Evolutionary conservation across 2,329 filamentous ascomycete genomes (phyloP).

Genomic region (Fusarium musae): DNA sequence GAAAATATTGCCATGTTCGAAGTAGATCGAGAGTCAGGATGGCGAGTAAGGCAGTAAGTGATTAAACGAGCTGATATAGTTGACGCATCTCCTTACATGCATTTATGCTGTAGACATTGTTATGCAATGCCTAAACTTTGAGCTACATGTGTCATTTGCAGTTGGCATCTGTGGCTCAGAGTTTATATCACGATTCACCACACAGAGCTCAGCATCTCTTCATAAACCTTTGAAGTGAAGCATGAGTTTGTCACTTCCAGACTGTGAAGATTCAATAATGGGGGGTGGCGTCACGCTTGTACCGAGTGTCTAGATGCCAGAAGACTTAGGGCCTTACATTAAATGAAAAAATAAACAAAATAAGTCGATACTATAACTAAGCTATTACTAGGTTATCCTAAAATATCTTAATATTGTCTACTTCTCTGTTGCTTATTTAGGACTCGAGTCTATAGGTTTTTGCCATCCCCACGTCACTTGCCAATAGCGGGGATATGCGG

Average conservation of each 20-base stretch:
- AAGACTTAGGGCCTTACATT: neutral
- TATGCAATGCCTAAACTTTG: neutral
- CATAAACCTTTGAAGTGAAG: too few relatives aligned
- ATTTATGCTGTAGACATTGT: neutral
- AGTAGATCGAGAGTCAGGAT: neutral
- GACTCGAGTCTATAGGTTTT: neutral
- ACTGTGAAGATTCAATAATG: slow-evolving; percentile 3
- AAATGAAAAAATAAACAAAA: neutral
- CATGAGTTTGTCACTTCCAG: neutral
- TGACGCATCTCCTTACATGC: neutral
- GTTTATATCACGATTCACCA: neutral
- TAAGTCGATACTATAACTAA: neutral
- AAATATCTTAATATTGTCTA: neutral
- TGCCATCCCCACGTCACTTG: neutral
- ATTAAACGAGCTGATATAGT: neutral
- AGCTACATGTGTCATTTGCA: neutral
- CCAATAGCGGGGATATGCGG: slow-evolving; percentile 5
- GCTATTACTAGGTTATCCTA: neutral
- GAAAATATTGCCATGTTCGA: neutral
- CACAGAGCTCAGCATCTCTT: neutral
- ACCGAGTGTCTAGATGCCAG: neutral
- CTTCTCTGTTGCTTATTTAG: neutral
- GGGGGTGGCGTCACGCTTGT: neutral
- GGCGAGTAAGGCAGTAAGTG: neutral
- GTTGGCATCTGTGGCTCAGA: neutral